These are phyloP conservation scores for Maudiozyma bulderi DNA, from an alignment of 805 yeast genomes.

Conservation along the genomic window DNA sequence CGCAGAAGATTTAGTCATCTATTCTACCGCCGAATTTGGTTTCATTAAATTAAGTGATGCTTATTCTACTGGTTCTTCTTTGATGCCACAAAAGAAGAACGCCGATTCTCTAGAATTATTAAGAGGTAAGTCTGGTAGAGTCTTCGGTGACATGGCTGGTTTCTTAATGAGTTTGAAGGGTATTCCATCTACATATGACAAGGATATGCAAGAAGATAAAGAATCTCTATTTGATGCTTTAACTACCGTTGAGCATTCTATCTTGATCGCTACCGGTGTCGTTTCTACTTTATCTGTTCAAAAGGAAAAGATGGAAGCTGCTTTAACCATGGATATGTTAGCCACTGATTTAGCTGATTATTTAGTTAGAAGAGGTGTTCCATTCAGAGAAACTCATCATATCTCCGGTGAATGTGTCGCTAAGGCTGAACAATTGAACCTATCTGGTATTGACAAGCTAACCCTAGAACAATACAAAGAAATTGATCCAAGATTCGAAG, in stretches of 20 bases:
- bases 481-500: slow-evolving; percentile 72
- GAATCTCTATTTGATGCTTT: slow-evolving; percentile 94
- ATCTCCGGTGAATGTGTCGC: slow-evolving; percentile 97
- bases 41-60: slow-evolving; percentile 92
- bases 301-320: slow-evolving; percentile 67
- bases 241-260: slow-evolving; percentile 86
- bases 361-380: slow-evolving; percentile 94
- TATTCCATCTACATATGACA: slow-evolving; percentile 96
- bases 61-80: slow-evolving; percentile 93
- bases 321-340: slow-evolving; percentile 96
- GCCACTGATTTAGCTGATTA: slow-evolving; percentile 98
- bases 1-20: slow-evolving; percentile 88
- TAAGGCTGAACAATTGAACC: slow-evolving; percentile 65
- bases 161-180: slow-evolving; percentile 94
- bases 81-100: slow-evolving; percentile 99
- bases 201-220: slow-evolving; percentile 98
- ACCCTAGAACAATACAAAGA: slow-evolving; percentile 64
- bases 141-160: slow-evolving; percentile 89
- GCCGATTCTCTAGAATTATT: slow-evolving; percentile 92
- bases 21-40: slow-evolving; percentile 96
- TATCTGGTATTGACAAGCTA: slow-evolving; percentile 81
- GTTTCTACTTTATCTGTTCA: slow-evolving; percentile 74
- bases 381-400: slow-evolving; percentile 98
- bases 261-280: slow-evolving; percentile 92
- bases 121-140: slow-evolving; percentile 96